These are phyloP conservation scores for Naganishia onofrii DNA, from an alignment of 768 basidiomycete species.

Conservation along the genomic window DNA sequence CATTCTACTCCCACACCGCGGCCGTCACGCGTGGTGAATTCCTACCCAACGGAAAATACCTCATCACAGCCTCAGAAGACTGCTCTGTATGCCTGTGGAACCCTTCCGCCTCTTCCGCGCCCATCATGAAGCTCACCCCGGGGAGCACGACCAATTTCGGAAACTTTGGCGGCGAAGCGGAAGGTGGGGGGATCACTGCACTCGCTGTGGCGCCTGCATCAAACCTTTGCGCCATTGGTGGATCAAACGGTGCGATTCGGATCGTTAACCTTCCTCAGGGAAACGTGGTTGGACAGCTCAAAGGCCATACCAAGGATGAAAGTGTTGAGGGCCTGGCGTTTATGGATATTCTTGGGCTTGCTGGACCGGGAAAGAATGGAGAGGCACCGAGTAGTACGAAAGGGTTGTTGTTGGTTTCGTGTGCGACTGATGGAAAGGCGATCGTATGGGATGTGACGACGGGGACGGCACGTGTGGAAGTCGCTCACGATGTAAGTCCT, in stretches of 20 bases:
- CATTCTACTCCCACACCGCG: conserved; percentile 84
- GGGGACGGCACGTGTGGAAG: conserved; percentile 74
- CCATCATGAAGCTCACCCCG: conserved; percentile 74
- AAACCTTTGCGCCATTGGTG: conserved; percentile 86
- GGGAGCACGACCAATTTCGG: conserved; percentile 28
- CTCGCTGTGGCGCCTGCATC: conserved; percentile 80
- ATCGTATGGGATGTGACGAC: conserved; percentile 92
- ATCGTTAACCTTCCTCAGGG: conserved; percentile 84
- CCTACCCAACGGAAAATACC: conserved; percentile 87
- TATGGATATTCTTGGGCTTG: conserved; percentile 67
- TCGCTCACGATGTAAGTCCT: conserved; percentile 71
- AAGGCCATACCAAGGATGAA: conserved; percentile 80
- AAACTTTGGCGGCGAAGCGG: conserved; percentile 53
- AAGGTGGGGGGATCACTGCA: conserved; percentile 71
- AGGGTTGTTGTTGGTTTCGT: conserved; percentile 67
- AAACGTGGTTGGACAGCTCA: conserved; percentile 71
- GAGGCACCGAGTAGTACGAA: conserved; percentile 54
- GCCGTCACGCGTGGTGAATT: conserved; percentile 83
- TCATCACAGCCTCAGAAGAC: conserved; percentile 80
- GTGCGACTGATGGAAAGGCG: conserved; percentile 88
- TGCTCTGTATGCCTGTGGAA: conserved; percentile 87
- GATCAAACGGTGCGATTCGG: conserved; percentile 76
- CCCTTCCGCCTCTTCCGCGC: conserved; percentile 65
- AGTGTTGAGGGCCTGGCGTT: conserved; percentile 84
- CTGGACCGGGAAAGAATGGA: conserved; percentile 39